Evolutionary conservation across 2,329 filamentous ascomycete genomes (phyloP).

Genomic region (Pestalotiopsis sp.): DNA sequence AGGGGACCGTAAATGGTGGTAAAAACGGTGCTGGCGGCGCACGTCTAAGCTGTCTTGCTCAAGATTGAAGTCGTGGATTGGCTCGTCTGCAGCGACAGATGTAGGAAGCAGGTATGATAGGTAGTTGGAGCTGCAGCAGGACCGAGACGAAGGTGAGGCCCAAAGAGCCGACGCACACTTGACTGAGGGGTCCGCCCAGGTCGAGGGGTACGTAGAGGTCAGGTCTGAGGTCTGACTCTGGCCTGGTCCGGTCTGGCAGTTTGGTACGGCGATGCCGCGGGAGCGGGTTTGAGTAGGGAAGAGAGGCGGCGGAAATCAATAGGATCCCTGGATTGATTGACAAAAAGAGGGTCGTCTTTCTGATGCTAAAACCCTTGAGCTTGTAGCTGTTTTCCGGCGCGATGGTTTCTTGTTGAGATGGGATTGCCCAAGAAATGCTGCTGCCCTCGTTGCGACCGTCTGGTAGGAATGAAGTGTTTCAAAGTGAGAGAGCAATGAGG

Average conservation of each 20-base stretch:
- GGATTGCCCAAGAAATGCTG: neutral
- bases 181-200: conserved; percentile 1
- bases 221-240: neutral
- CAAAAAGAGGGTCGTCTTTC: conserved; percentile 6
- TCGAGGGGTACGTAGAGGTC: neutral
- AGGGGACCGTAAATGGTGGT: neutral
- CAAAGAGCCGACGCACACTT: neutral
- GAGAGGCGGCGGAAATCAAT: conserved; percentile 3
- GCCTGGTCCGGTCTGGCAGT: neutral
- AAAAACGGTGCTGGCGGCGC: neutral
- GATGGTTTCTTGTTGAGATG: neutral
- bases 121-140: neutral
- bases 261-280: neutral
- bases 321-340: neutral
- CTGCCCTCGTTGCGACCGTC: neutral
- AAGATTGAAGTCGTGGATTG: neutral
- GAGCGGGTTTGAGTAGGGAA: neutral
- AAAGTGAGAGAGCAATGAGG: neutral
- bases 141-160: conserved; percentile 4
- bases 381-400: neutral
- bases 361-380: conserved; percentile 3
- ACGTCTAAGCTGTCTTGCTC: neutral
- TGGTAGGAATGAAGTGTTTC: neutral
- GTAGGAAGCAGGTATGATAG: neutral
- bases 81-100: conserved; percentile 3